Evolutionary conservation across 306 rosid species (phyloP), one percentile per base, ranked within the genome.

Genomic region (Cyclanthera cordifolia): DNA sequence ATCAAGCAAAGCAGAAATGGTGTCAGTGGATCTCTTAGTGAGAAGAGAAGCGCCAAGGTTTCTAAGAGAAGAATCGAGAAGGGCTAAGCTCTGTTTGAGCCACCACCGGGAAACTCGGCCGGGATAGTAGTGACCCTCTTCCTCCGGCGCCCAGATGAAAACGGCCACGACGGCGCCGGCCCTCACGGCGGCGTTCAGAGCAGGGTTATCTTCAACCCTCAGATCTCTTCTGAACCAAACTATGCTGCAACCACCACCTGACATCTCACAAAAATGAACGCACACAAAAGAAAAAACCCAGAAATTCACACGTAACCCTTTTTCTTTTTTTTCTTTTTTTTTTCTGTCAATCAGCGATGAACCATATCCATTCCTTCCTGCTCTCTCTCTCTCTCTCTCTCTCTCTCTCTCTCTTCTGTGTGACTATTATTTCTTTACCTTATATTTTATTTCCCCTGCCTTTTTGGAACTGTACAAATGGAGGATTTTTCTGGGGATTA

Each of bases 201-300:
- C 99, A 27, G 99, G 94, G 65, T 94, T 94, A 80, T 94, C 99
- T 65, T 90, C 99, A 2, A 94, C 73, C 74, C 99, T 90, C 83
- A 94, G 95, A 88, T 94, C 99, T 76, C 99, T 88, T 74, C 99
- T 94, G 85, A 94, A 90, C 99, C 99, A 94, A 30, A 94, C 97
- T 79, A 94, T 89, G 76, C 95, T 94, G 77, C 99, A 88, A 23
- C 99, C 96, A 37, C 96, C 94, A 61, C 91, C 81, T 78, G 97
- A 82, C 96, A 90, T 90, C 81, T 77, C 84, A 75, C 46, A 54
- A 34, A 55, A 20, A 27, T 37, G 4, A 39, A 51, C 12, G 5
- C 10, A 17, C n/a, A 20, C 54, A 69, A 45, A 8, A 53, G 3
- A 45, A 45, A 45, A 45, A 2, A 14, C 75, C 61, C 79, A 72